Percentiles rank a stretch among this genome's conserved stretches.
Conservation (phyloP, 2,329 filamentous ascomycete species). For the Cercospora beticola region DNA sequence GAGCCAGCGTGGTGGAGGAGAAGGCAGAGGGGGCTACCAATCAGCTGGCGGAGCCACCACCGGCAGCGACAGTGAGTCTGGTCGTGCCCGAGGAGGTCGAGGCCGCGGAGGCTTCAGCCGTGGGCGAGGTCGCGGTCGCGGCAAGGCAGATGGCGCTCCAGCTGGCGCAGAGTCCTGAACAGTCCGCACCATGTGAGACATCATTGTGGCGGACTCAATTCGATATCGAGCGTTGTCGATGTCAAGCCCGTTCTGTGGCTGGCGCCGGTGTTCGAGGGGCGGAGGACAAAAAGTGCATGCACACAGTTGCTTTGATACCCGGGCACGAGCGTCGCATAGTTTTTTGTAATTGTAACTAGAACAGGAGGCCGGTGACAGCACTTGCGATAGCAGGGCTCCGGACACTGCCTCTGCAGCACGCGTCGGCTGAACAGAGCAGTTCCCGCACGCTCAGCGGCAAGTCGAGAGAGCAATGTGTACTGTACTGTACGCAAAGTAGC, state of each 20-base stretch:
- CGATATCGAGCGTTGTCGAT: neutral
- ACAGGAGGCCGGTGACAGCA: neutral
- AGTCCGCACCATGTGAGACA: neutral
- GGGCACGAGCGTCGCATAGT: constrained; percentile 20
- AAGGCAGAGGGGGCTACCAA: constrained; percentile 36
- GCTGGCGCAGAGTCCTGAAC: constrained; percentile 36
- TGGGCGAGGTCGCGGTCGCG: constrained; percentile 48
- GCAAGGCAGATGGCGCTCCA: constrained; percentile 29
- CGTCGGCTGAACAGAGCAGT: neutral
- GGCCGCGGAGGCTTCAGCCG: constrained; percentile 50
- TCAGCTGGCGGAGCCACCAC: constrained; percentile 37
- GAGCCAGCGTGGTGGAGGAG: constrained; percentile 58
- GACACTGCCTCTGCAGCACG: neutral
- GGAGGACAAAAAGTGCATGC: constrained; percentile 7
- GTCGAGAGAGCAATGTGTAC: neutral
- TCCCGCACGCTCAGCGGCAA: neutral
- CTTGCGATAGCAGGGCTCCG: neutral
- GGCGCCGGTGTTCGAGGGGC: neutral
- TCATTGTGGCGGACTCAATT: neutral
- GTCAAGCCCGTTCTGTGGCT: neutral
- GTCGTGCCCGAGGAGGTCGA: constrained; percentile 55
- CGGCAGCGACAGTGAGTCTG: constrained; percentile 68
- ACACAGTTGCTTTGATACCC: constrained; percentile 22
- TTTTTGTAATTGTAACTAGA: constrained; percentile 23
- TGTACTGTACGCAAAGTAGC: neutral